A percentile compares a stretch with the other conserved stretches of the same genome.
Conservation (phyloP, 768 basidiomycete species). For the Lactarius indigo region DNA sequence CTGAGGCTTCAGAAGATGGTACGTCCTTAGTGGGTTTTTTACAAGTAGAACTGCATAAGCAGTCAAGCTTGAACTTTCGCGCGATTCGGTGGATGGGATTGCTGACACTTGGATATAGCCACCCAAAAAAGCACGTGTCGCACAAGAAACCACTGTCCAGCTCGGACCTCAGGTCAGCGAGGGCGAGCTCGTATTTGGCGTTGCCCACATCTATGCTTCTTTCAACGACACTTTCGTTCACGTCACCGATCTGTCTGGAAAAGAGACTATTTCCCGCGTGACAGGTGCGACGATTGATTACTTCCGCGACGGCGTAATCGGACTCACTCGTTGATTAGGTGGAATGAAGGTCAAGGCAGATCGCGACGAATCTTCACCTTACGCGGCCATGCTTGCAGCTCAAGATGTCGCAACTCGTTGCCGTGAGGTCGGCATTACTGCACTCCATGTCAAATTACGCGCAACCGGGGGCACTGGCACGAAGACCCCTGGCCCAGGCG, state of each 20-base stretch:
- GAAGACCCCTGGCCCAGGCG: constrained; percentile 98
- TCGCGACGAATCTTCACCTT: constrained; percentile 97
- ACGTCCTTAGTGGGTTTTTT: neutral
- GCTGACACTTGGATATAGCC: constrained; percentile 65
- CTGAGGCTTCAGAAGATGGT: constrained; percentile 18
- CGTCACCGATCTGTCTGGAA: constrained; percentile 97
- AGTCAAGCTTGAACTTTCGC: constrained; percentile 1
- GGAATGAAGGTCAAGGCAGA: constrained; percentile 99
- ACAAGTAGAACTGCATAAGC: neutral
- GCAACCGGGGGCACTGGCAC: constrained; percentile 98
- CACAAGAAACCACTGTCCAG: constrained; percentile 80
- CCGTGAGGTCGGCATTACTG: constrained; percentile 98
- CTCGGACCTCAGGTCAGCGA: constrained; percentile 96
- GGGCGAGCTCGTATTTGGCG: constrained; percentile 96
- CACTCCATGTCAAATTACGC: constrained; percentile 97
- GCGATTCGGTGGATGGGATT: constrained; percentile 45
- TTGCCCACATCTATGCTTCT: constrained; percentile 97
- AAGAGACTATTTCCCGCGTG: constrained; percentile 98
- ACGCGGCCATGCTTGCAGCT: constrained; percentile 97
- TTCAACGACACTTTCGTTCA: constrained; percentile 99
- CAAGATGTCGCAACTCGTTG: constrained; percentile 96
- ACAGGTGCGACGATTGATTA: constrained; percentile 60
- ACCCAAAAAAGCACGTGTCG: constrained; percentile 78
- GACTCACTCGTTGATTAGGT: constrained; percentile 42
- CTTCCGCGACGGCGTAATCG: neutral